Evolutionary conservation across 805 yeast species (phyloP), one percentile per base, ranked within the genome.

Genomic region (Schwanniomyces vanrijiae): DNA sequence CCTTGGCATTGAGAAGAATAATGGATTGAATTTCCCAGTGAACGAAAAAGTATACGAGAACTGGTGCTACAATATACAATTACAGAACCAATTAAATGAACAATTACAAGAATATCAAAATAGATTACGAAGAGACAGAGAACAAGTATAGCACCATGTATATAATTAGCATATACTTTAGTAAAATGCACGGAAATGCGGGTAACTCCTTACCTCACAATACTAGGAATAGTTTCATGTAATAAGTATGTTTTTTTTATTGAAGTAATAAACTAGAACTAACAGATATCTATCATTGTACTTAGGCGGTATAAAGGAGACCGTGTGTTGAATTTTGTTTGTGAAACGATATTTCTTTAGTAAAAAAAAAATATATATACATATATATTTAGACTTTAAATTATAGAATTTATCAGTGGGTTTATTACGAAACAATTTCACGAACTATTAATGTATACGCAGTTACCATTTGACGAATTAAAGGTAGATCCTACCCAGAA

Each of bases 21-120:
- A 71, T 45, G 91, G 90, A 0, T 55, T 85, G 20, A 77, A 73
- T 54, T 86, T 69, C 53, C 76, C 71, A 20, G 68, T 77, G 3
- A 71, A 80, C 51, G 74, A 76, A 24, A 66, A 57, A 2, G 60
- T 76, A 1, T 71, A 73, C 50, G 69, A 68, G 7, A 66, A 67
- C 45, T 58, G 78, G 57, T 57, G 64, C 45, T 60, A 68, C 22
- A 77, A 74, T 50, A 67, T 75, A 2, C 62, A 64, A 37, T 54
- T 80, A 16, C 84, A 80, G 57, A 68, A 69, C 19, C 72, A 74
- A 45, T 60, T 79, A 29, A 69, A 75, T 43, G 62, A 58, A 35
- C 81, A 78, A 55, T 59, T 79, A 42, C 51, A 46, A 20, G 63
- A 60, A 25, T 64, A 63, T 48, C 51, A 56, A 20, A 42, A 47